These are phyloP conservation scores for Whalleya microplaca DNA, from an alignment of 2,329 filamentous ascomycete genomes.

Conservation along the genomic window DNA sequence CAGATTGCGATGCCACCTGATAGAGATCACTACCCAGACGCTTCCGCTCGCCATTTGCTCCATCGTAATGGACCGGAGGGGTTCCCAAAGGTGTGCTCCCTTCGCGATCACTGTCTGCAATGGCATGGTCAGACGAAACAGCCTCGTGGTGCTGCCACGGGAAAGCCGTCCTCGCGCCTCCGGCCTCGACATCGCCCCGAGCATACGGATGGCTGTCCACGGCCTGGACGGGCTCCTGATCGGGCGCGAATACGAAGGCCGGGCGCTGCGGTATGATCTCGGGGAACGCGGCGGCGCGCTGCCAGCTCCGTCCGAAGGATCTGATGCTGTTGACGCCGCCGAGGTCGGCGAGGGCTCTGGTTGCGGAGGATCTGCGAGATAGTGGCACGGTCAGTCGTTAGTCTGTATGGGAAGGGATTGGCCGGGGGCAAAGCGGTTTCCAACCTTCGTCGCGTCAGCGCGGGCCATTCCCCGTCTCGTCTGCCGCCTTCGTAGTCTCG, in stretches of 20 bases:
- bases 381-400: conserved; percentile 3
- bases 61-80: conserved; percentile 19
- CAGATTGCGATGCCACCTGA: conserved; percentile 33
- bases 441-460: conserved; percentile 43
- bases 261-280: conserved; percentile 83
- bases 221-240: conserved; percentile 50
- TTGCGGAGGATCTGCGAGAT: conserved; percentile 59
- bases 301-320: conserved; percentile 91
- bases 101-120: conserved; percentile 32
- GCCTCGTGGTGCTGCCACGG: conserved; percentile 57
- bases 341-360: conserved; percentile 66
- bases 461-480: conserved; percentile 37
- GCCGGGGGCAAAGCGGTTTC: conserved; percentile 1
- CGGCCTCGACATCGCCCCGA: conserved; percentile 44
- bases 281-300: conserved; percentile 83
- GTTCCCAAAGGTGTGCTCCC: conserved; percentile 28
- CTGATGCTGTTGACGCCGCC: conserved; percentile 94
- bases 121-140: conserved; percentile 34
- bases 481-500: conserved; percentile 43
- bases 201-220: conserved; percentile 45
- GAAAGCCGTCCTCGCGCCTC: conserved; percentile 46
- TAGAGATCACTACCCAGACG: conserved; percentile 49
- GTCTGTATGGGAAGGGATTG: conserved; percentile 2
- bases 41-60: conserved; percentile 46
- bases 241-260: conserved; percentile 70